Base-by-base conservation (phyloP, 805 yeast species). In the Candida andamanensis region DNA sequence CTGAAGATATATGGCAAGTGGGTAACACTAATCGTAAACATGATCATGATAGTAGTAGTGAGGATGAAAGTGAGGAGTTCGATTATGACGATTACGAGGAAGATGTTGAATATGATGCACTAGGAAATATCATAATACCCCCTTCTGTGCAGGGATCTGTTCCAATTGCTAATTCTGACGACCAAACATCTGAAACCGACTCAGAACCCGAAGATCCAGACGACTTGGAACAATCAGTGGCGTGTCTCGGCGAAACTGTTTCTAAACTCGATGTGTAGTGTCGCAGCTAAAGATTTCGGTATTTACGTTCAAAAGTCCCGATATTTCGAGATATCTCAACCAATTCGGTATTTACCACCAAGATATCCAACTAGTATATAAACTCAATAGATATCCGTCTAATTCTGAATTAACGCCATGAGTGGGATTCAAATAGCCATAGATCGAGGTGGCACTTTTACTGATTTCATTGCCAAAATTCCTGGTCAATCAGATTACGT, bases 371-470 rank as follows among this genome's bases (percentile, higher is more conserved):
- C 17, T 21, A 11, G 14, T 20, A 8, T 16, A 4, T 5, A 16
- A 26, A 26, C 4, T 13, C 9, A 14, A 11, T 6, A 15, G 18
- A n/a, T n/a, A n/a, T n/a, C n/a, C n/a, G n/a, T n/a, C n/a, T n/a
- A n/a, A n/a, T n/a, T n/a, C n/a, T n/a, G n/a, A n/a, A n/a, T n/a
- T n/a, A n/a, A n/a, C 22, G 11, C 11, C 8, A 19, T 19, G 22
- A 19, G 11, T 8, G 22, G 22, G 11, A 19, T 56, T 15, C 50
- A 50, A 31, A 55, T 58, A 19, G 63, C 63, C 26, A 53, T 59
- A 17, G 67, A 61, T 32, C 46, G 67, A 45, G 97, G 97, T 41
- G 97, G 97, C 36, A 89, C 97, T 0, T 87, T 87, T 63, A 85
- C 95, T 1, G 97, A 85, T 48, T 67, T 68, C 51, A 69, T 42